These are phyloP conservation scores for Skeletonema potamos DNA, from an alignment of 108 stramenopile genomes.

Conservation along the genomic window DNA sequence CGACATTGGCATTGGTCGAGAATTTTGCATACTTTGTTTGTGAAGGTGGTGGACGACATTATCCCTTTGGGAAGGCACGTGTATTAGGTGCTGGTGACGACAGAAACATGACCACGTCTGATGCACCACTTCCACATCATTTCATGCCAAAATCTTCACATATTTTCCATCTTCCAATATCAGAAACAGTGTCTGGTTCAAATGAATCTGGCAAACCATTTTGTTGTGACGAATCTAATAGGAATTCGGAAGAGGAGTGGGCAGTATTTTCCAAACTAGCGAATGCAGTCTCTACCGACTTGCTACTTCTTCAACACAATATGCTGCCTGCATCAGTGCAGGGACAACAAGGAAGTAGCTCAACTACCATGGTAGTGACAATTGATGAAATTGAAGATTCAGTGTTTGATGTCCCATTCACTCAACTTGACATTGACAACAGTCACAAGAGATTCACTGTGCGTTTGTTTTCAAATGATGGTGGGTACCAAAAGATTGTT, in stretches of 20 bases:
- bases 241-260: constrained; percentile 49
- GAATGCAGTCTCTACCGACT: constrained; percentile 62
- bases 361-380: constrained; percentile 18
- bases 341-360: constrained; percentile 1
- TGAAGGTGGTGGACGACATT: constrained; percentile 77
- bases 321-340: constrained; percentile 16
- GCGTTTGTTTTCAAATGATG: constrained; percentile 71
- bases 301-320: constrained; percentile 64
- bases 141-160: constrained; percentile 42
- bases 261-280: constrained; percentile 62
- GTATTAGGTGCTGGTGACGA: neutral
- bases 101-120: neutral
- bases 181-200: constrained; percentile 57
- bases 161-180: constrained; percentile 80
- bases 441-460: constrained; percentile 43
- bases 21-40: constrained; percentile 97
- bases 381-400: constrained; percentile 44
- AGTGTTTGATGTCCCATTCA: constrained; percentile 61
- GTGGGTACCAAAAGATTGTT: constrained; percentile 68
- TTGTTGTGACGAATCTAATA: constrained; percentile 40
- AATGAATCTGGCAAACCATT: constrained; percentile 74
- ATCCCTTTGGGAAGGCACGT: constrained; percentile 78
- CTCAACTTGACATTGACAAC: constrained; percentile 58
- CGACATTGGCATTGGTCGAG: constrained; percentile 94
- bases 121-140: neutral